A percentile compares a stretch with the other conserved stretches of the same genome.
Conservation (phyloP, 176 grass and related monocot species). For the Triticum dicoccoides region DNA sequence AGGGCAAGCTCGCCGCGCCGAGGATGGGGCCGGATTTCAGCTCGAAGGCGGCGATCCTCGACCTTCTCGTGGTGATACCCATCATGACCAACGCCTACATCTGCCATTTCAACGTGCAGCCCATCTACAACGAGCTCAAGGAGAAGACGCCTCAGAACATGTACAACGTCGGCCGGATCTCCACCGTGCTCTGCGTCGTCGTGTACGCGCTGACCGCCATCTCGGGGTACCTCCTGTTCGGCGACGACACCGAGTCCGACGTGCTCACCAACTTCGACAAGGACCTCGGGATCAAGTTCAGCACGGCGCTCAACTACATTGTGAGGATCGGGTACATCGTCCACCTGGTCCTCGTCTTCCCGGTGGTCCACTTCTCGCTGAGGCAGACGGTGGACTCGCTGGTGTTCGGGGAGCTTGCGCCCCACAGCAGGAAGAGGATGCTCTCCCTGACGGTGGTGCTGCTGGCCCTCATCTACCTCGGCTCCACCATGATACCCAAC, state of each 20-base stretch:
- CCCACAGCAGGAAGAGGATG: slow-evolving; percentile 62
- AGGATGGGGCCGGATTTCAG: slow-evolving; percentile 89
- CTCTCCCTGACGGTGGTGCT: slow-evolving; percentile 74
- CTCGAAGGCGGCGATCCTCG: slow-evolving; percentile 60
- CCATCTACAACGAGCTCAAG: slow-evolving; percentile 96
- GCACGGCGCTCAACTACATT: slow-evolving; percentile 79
- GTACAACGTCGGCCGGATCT: slow-evolving; percentile 77
- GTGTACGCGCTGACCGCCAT: slow-evolving; percentile 77
- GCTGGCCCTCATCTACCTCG: slow-evolving; percentile 70
- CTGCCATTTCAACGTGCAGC: slow-evolving; percentile 95
- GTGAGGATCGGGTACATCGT: slow-evolving; percentile 92
- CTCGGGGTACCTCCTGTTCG: slow-evolving; percentile 86
- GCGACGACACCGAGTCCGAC: slow-evolving; percentile 78
- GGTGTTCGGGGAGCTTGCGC: slow-evolving; percentile 44
- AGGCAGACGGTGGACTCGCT: slow-evolving; percentile 85
- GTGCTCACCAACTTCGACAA: slow-evolving; percentile 97
- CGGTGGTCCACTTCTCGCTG: slow-evolving; percentile 94
- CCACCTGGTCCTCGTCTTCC: slow-evolving; percentile 91
- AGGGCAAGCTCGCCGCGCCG: slow-evolving; percentile 55
- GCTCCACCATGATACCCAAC: slow-evolving; percentile 86
- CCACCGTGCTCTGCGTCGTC: slow-evolving; percentile 59
- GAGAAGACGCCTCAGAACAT: slow-evolving; percentile 79
- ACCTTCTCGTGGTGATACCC: slow-evolving; percentile 85
- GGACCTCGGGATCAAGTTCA: slow-evolving; percentile 92
- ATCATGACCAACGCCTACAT: slow-evolving; percentile 97